Evolutionary conservation across 257 asterid species (phyloP).

Genomic region (Capsicum baccatum): DNA sequence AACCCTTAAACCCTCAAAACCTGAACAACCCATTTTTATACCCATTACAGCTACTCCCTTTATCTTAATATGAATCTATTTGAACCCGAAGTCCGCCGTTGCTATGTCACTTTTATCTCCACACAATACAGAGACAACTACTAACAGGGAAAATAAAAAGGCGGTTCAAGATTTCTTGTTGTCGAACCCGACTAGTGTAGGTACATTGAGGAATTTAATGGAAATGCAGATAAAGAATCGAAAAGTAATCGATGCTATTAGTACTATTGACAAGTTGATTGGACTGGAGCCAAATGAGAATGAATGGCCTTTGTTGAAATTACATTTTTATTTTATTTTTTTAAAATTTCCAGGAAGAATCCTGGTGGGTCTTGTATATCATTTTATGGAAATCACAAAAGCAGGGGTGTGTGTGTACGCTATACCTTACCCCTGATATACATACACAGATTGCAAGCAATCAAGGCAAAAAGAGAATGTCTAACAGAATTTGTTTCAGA

Average conservation of each 20-base stretch:
- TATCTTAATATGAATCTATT: background rate
- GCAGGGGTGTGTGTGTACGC: too few relatives aligned
- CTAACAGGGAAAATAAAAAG: conserved; percentile 55
- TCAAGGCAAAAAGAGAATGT: too few relatives aligned
- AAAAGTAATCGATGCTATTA: conserved; percentile 43
- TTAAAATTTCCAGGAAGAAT: too few relatives aligned
- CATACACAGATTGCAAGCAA: too few relatives aligned
- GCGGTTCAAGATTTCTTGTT: conserved; percentile 46
- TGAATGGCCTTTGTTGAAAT: background rate
- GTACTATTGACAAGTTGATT: conserved; percentile 25
- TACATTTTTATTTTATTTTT: conserved; percentile 19
- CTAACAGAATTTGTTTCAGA: too few relatives aligned
- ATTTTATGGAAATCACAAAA: too few relatives aligned
- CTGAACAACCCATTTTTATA: too few relatives aligned
- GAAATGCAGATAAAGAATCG: conserved; percentile 63
- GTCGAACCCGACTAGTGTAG: conserved; percentile 58
- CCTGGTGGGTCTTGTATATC: too few relatives aligned
- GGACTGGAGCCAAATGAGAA: background rate
- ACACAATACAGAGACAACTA: conserved; percentile 32
- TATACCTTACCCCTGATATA: too few relatives aligned
- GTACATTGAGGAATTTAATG: conserved; percentile 59
- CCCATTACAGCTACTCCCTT: background rate
- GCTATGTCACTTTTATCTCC: background rate
- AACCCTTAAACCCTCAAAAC: conserved; percentile 15
- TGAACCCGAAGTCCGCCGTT: background rate